Conservation (phyloP, 177 flowering plant genomes). For the Vitis hybrid region DNA sequence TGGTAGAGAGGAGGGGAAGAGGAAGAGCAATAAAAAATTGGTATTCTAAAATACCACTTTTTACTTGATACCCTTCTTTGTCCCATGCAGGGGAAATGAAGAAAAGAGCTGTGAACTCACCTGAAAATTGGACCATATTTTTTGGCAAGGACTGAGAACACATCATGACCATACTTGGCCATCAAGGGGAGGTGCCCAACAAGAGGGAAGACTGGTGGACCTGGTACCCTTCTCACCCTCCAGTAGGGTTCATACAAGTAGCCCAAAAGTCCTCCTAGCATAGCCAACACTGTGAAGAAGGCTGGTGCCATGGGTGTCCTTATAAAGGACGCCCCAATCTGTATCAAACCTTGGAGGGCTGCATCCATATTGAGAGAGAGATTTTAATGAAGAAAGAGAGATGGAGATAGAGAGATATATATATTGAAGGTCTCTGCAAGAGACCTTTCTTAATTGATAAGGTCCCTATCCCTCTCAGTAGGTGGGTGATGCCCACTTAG, state of each 20-base stretch:
- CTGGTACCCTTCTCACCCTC: conserved; percentile 83
- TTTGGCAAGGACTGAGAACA: conserved; percentile 68
- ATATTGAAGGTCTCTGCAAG: too few relatives aligned
- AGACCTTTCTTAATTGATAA: not conserved
- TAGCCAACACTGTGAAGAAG: conserved; percentile 36
- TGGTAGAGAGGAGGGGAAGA: too few relatives aligned
- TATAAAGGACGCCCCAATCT: conserved; percentile 8
- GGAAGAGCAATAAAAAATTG: too few relatives aligned
- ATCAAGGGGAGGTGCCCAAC: conserved; percentile 86
- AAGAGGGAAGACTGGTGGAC: conserved; percentile 71
- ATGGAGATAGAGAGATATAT: not conserved
- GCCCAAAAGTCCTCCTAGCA: conserved; percentile 30
- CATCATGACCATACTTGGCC: conserved; percentile 84
- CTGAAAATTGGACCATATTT: conserved; percentile 85
- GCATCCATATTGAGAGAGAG: not conserved
- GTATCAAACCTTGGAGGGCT: conserved; percentile 8
- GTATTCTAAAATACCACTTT: too few relatives aligned
- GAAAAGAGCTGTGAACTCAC: conserved; percentile 25
- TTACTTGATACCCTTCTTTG: not conserved
- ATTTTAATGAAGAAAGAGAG: conserved; percentile 3
- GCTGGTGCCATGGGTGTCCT: conserved; percentile 14
- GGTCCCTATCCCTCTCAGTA: too few relatives aligned
- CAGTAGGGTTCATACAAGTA: conserved; percentile 79
- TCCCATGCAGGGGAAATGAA: not conserved
- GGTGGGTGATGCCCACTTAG: too few relatives aligned